Base-by-base conservation (phyloP, 2,329 filamentous ascomycete genomes). In the Xylariomycetidae sp. region DNA sequence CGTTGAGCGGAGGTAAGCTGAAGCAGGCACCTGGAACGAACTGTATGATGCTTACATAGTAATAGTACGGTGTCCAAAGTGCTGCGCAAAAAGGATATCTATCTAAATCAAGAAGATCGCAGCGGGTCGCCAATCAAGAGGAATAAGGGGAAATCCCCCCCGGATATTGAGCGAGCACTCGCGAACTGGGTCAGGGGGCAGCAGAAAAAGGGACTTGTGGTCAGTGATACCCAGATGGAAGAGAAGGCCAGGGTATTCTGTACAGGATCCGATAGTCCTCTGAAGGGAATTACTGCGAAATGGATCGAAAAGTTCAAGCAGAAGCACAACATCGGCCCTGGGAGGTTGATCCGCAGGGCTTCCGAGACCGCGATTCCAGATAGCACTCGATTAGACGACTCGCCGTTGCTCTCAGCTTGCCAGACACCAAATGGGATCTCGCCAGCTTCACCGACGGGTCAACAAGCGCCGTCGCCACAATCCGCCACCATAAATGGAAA, bases 241-340 rank as follows among this genome's bases (percentile, higher is more conserved):
- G 85, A 94, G 44, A 88, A 94, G 60, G 88, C 88, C 2, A 74
- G 74, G 31, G 81, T 88, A 43, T 96, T 96, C 57, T 80, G 75
- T 25, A 83, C 77, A 16, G 83, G 80, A 37, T 75, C 80, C 4
- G 87, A 94, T 34, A 79, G 73, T 42, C 77, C 86, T 31, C 61
- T 83, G 36, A 85, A 83, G 50, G 75, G 76, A 30, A 75, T 87
- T 45, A 92, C 77, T 46, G 69, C 77, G 18, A 80, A 72, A 46
- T 96, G 90, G 89, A 72, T 97, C 20, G 88, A 95, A 53, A 94
- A 92, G 57, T 97, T 97, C 69, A 95, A 96, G 67, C 79, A 88
- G 56, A 95, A 90, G 64, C 83, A 94, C 57, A 80, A 63, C 18
- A 64, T 77, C 35, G 66, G 50, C 12, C 64, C 63, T 12, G 67